Evolutionary conservation across 768 basidiomycete species (phyloP), one percentile per base, ranked within the genome.

Genomic region (Chalciporus pseudorubinellus): DNA sequence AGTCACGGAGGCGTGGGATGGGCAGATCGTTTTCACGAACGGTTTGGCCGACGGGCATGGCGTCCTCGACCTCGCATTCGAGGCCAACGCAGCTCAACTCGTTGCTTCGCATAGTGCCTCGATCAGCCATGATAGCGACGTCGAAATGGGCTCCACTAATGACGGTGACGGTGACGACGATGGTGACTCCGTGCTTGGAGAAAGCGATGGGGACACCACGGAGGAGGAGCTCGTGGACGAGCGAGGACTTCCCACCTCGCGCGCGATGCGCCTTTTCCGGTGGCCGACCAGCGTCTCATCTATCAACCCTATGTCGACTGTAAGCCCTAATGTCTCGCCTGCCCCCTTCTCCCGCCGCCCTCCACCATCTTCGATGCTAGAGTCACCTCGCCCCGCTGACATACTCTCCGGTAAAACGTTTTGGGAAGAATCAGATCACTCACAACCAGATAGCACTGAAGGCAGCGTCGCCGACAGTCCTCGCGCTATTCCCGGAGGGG

Each of bases 151-250:
- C 70, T 77, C 51, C 68, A 79, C 75, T 20, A 56, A 59, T 9
- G 51, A 21, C 38, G 56, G 60, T 19, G 60, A 65, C 43, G 66
- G 54, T 47, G 70, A 69, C 36, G 74, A 75, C 38, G 77, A 78
- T 31, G 76, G 66, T 6, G 74, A 77, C 22, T 72, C 80, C 48
- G 74, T 74, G 50, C 70, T 80, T 51, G 78, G 73, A 41, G 80
- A 77, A 34, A 79, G 73, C 50, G 84, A 82, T 6, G 87, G 88
- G 1, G 86, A 90, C 56, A 89, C 89, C 4, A 91, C 90, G 2
- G 89, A 91, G 62, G 87, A 89, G 55, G 89, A 92, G 54, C 82
- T 91, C 45, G 83, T 91, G n/a, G 87, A 85, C 48, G 78, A 82
- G 9, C 79, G 83, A 53, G 82, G 85, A 49, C 72, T 89, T 6